Base-by-base conservation (phyloP, 192 early-diverging fungal species). In the Backusella macrospora region DNA sequence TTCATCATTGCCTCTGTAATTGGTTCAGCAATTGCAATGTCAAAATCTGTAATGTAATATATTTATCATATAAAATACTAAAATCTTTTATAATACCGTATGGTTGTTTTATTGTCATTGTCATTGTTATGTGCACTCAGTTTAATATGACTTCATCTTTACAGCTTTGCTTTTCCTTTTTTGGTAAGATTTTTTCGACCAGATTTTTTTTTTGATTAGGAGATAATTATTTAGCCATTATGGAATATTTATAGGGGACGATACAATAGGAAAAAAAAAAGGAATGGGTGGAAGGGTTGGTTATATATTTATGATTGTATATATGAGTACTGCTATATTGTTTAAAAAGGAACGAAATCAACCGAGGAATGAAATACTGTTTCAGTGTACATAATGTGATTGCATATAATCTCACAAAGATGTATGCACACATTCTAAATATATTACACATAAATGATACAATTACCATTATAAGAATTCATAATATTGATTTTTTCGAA, bases 1-100 rank as follows among this genome's bases (percentile, higher is more conserved):
- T 26, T 74, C 15, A 43, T 74, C 29, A 39, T 74, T 48, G 18
- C 13, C 23, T 67, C 73, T 40, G 37, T 62, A 7, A 49, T 74
- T 18, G 23, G 15, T 1, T 74, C 62, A 16, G 12, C 59, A n/a
- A 38, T 73, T 10, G 29, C 63, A 38, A 39, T 38, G 16, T 66
- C 65, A 2, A 40, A 66, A 18, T 66, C 52, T 18, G 16, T 59
- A 59, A 59, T 59, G 52, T 59, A 59, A 26, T 13, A 26, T 59
- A 59, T 4, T 6, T 6, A 18, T 18, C 18, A 49, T 55, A 55
- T 55, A 55, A 13, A 5, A 59, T 59, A 59, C 4, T 52, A 52
- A 52, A 52, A 52, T 10, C 23, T 21, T 26, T 18, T 52, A 13
- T 26, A 59, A 26, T 59, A 59, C 0, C 9, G 26, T 59, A 6